Evolutionary conservation across 805 yeast genomes (phyloP).

Genomic region (Spathaspora hagerdaliae): DNA sequence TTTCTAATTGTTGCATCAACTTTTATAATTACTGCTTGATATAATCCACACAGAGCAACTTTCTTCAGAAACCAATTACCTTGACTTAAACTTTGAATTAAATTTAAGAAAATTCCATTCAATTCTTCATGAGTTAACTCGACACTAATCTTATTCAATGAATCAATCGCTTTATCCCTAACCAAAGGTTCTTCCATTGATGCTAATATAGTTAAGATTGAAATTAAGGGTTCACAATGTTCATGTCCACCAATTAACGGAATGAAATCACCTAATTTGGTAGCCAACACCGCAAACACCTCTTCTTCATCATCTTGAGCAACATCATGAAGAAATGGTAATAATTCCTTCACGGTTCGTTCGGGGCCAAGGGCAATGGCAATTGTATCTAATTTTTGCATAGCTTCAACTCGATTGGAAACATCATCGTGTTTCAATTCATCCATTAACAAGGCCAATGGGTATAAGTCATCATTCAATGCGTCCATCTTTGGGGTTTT

Average conservation of each 20-base stretch:
- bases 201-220: slow-evolving; percentile 76
- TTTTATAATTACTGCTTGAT: slow-evolving; percentile 60
- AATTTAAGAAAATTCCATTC: slow-evolving; percentile 62
- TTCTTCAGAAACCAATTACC: slow-evolving; percentile 95
- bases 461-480: slow-evolving; percentile 68
- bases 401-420: slow-evolving; percentile 87
- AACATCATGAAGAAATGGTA: slow-evolving; percentile 85
- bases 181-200: slow-evolving; percentile 96
- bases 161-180: slow-evolving; percentile 88
- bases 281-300: slow-evolving; percentile 89
- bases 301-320: slow-evolving; percentile 98
- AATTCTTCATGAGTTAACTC: slow-evolving; percentile 64
- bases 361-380: slow-evolving; percentile 94
- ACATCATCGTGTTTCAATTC: slow-evolving; percentile 97
- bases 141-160: slow-evolving; percentile 67
- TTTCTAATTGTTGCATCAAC: slow-evolving; percentile 54
- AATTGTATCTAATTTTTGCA: slow-evolving; percentile 90
- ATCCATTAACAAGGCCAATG: slow-evolving; percentile 93
- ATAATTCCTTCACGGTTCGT: slow-evolving; percentile 80
- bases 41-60: slow-evolving; percentile 88
- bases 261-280: slow-evolving; percentile 81
- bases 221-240: slow-evolving; percentile 48
- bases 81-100: slow-evolving; percentile 71
- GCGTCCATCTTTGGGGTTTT: slow-evolving; percentile 23
- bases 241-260: slow-evolving; percentile 83